These are phyloP conservation scores for Pythium periplocum DNA, from an alignment of 352 stramenopile species.

Conservation along the genomic window DNA sequence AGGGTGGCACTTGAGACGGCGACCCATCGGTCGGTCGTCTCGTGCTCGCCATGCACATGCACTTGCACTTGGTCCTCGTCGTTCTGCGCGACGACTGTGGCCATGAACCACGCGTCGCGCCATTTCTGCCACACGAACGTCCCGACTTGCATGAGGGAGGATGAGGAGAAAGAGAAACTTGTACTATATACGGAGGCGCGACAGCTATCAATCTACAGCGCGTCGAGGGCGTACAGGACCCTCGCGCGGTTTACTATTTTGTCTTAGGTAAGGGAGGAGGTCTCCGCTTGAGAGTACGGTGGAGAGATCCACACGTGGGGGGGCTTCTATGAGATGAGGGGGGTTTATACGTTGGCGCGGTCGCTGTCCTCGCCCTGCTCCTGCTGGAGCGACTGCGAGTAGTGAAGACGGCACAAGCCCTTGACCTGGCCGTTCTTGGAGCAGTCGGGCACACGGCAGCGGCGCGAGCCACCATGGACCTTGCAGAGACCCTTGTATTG, in stretches of 20 bases:
- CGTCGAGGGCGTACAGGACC: no score
- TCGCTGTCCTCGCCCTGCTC: slow-evolving; percentile 7
- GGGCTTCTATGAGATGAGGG: no score
- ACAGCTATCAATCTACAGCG: no score
- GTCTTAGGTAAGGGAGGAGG: no score
- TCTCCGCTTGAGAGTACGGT: no score
- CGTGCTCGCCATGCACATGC: slow-evolving; percentile 41
- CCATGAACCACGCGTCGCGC: slow-evolving; percentile 43
- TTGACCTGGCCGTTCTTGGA: slow-evolving; percentile 82
- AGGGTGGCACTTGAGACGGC: slow-evolving; percentile 16
- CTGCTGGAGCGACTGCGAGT: slow-evolving; percentile 17
- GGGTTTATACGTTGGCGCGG: no score
- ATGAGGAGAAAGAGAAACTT: no score
- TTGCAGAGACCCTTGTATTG: slow-evolving; percentile 83
- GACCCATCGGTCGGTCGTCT: slow-evolving; percentile 47
- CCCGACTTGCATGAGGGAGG: neutral
- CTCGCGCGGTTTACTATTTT: no score
- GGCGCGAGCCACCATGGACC: slow-evolving; percentile 70
- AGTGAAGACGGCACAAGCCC: slow-evolving; percentile 71
- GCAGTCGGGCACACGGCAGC: slow-evolving; percentile 66
- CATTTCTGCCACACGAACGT: slow-evolving; percentile 38
- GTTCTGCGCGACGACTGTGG: slow-evolving; percentile 23
- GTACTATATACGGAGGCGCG: no score
- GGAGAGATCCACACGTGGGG: no score
- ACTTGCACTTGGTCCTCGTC: slow-evolving; percentile 5